Evolutionary conservation across 768 basidiomycete genomes (phyloP), one percentile per base, ranked within the genome.

Genomic region (Tylopilus sp.): DNA sequence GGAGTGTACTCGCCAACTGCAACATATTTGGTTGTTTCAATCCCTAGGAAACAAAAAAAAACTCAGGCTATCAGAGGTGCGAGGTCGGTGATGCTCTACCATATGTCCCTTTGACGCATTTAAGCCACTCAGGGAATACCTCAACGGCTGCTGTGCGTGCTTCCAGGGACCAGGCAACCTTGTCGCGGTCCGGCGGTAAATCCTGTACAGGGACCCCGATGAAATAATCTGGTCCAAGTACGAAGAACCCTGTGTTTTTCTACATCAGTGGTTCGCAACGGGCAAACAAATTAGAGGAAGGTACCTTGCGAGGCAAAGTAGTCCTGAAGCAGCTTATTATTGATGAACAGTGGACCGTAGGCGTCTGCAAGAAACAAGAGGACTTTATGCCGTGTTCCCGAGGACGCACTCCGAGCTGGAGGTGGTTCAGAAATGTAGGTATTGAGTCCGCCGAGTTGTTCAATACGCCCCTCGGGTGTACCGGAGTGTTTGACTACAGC

Each of bases 141-240:
- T 73, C 65, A 4, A 55, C 59, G 1, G 83, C 77, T 22, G 67
- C 64, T 17, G 60, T 62, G 21, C 66, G 66, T n/a, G 66, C 60
- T 21, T 68, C 69, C 0, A 53, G 58, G 24, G 77, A 63, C 82
- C 83, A 86, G 1, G 67, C 72, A 3, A 48, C 24, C 41, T 70
- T 69, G 54, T 81, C 73, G 14, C 45, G 42, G 21, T 53, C 58
- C 4, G 69, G 60, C 10, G 72, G 65, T 52, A 78, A 74, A 7
- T 66, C 57, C 19, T 74, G 59, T 3, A 82, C 63, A 3, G 77
- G 68, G 44, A 80, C 77, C 19, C 83, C 81, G 40, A 83, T 74
- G 67, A 85, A 83, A 61, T 83, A 85, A 57, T 85, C 84, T 14
- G 79, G 72, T 1, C 81, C 83, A 11, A 85, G 63, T 4, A 85